phyloP scores from a whole-genome alignment of 2,329 filamentous ascomycete genomes.

The Sporothrix protearum region DNA sequence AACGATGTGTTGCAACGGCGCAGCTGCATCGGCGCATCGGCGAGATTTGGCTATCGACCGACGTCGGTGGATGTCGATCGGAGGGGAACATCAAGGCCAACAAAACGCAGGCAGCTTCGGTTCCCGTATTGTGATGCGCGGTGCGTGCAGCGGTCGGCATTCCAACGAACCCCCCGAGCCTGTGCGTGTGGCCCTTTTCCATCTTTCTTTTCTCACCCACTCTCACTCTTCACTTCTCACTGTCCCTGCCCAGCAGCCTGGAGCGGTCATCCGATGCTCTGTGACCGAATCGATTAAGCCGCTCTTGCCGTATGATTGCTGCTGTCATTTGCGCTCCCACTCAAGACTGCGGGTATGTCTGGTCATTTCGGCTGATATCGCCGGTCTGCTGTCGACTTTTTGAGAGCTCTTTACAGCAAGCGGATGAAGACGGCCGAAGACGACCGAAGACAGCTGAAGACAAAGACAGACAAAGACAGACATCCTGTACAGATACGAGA shows the following conservation, averaged over 20 bases:
- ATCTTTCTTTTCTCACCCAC: not conserved
- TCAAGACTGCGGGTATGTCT: not conserved
- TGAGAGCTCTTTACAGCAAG: too few relatives aligned
- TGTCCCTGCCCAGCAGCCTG: not conserved
- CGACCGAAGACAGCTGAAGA: not conserved
- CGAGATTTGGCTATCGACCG: not conserved
- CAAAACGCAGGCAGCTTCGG: not conserved
- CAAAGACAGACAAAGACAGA: not conserved
- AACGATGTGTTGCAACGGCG: not conserved
- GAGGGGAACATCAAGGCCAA: not conserved
- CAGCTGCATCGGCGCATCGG: not conserved
- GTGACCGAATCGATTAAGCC: not conserved
- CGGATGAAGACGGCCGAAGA: not conserved
- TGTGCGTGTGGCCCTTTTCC: too few relatives aligned
- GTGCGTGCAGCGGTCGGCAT: not conserved
- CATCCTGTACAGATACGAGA: not conserved
- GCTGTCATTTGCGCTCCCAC: not conserved
- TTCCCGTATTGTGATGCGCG: not conserved
- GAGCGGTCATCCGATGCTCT: not conserved
- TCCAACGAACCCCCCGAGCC: not conserved
- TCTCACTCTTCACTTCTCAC: not conserved
- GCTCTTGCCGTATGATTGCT: not conserved
- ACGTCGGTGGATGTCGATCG: not conserved
- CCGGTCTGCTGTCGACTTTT: not conserved
- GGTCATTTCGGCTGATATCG: constrained; percentile 7